phyloP scores from a whole-genome alignment of 306 rosid genomes.

The Geum urbanum region DNA sequence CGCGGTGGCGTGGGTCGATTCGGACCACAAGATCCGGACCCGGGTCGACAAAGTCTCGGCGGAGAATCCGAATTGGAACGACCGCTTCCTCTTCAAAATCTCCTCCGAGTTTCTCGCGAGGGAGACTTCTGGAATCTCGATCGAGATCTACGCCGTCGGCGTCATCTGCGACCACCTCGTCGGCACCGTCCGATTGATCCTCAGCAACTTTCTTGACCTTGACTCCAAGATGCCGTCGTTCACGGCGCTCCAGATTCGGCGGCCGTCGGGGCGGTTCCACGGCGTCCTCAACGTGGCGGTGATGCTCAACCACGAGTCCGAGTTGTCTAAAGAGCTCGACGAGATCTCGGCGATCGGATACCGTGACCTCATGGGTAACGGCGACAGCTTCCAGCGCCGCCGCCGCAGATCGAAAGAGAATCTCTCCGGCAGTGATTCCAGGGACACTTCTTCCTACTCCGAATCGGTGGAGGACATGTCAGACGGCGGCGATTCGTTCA shows the following conservation, averaged over 20 bases:
- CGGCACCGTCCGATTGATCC: slow-evolving; percentile 69
- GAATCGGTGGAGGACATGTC: slow-evolving; percentile 21
- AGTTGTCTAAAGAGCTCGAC: slow-evolving; percentile 40
- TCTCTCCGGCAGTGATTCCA: slow-evolving; percentile 26
- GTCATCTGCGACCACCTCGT: slow-evolving; percentile 49
- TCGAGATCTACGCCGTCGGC: slow-evolving; percentile 65
- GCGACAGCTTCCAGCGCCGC: slow-evolving; percentile 31
- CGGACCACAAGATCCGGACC: slow-evolving; percentile 57
- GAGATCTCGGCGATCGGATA: slow-evolving; percentile 56
- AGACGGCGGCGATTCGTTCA: slow-evolving; percentile 40
- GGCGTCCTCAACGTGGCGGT: slow-evolving; percentile 78
- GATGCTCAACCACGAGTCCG: slow-evolving; percentile 39
- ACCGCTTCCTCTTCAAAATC: slow-evolving; percentile 78
- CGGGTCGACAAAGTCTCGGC: slow-evolving; percentile 60
- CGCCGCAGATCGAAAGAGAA: slow-evolving; percentile 15
- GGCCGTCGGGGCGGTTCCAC: slow-evolving; percentile 75
- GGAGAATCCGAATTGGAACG: slow-evolving; percentile 86
- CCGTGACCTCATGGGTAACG: slow-evolving; percentile 74
- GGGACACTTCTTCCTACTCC: slow-evolving; percentile 33
- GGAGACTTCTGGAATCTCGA: slow-evolving; percentile 61
- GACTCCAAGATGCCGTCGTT: slow-evolving; percentile 45
- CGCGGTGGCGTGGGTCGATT: slow-evolving; percentile 63
- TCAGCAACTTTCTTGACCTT: slow-evolving; percentile 49
- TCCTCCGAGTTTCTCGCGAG: slow-evolving; percentile 59
- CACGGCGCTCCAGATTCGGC: slow-evolving; percentile 68